Base-by-base conservation (phyloP, 345 rosid species). In the Rhizophora mangle region DNA sequence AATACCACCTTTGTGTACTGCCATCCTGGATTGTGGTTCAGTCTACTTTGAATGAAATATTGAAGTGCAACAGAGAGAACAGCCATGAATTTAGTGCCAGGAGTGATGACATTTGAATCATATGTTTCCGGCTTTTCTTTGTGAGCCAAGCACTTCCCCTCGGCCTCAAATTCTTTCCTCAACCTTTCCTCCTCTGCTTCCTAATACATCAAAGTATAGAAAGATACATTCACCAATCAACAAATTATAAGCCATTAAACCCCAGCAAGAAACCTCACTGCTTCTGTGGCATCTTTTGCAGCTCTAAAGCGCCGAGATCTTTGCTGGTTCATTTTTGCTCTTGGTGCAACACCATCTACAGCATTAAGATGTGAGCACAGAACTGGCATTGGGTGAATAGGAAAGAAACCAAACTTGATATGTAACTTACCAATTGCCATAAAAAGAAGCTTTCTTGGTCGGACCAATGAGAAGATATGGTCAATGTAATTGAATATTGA, bases 261-360 rank as follows among this genome's bases (percentile, higher is more conserved):
- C 27, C 60, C 67, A 53, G 62, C n/a, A 54, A 53, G 62, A 69
- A 65, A 76, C 64, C 84, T 86, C 79, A 90, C 99, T 4, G 89
- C 93, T 76, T 90, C 96, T 16, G 97, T 93, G 39, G 98, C 95
- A 71, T 96, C 99, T 81, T 96, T 96, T 22, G 99, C 98, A 62
- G 98, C 93, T 82, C 95, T 88, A 76, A 89, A 96, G 4, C 99
- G 96, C 20, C 99, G 90, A 69, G 92, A 69, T 52, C 98, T 90
- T 77, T 92, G 99, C 81, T 96, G 99, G 76, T 96, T 96, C 96
- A 96, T 96, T 84, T 96, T 96, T 75, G 99, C 99, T 84, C 99
- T 86, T 19, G 98, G 99, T 5, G 99, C 98, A 74, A 96, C 99
- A 59, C 99, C 99, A 79, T 96, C 99, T 92, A 78, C 73, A 77